Evolutionary conservation across 2,329 filamentous ascomycete genomes (phyloP).

Genomic region (Ascochyta fabae): DNA sequence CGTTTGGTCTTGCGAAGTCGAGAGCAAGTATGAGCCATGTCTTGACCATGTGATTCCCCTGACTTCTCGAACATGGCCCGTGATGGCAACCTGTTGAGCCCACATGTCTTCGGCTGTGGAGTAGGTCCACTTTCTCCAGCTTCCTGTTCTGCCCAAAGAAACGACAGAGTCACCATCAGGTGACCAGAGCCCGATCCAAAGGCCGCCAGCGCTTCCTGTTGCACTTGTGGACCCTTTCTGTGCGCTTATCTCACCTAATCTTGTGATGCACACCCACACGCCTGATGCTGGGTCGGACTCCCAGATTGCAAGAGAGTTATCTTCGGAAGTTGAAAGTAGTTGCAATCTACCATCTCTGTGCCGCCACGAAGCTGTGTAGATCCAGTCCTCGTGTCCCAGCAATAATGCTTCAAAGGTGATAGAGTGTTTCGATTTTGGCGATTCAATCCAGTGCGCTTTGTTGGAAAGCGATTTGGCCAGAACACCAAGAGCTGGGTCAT

Average conservation of each 20-base stretch:
- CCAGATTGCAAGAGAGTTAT: conserved; percentile 95
- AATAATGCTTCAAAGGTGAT: conserved; percentile 93
- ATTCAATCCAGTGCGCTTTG: conserved; percentile 80
- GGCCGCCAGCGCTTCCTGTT: conserved; percentile 92
- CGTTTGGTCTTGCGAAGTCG: conserved; percentile 90
- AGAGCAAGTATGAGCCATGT: conserved; percentile 82
- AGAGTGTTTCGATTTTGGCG: conserved; percentile 68
- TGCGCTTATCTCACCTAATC: conserved; percentile 90
- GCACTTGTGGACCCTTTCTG: conserved; percentile 97
- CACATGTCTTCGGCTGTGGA: conserved; percentile 69
- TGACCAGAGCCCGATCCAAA: conserved; percentile 95
- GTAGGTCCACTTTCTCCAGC: conserved; percentile 86
- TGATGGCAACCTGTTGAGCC: conserved; percentile 77
- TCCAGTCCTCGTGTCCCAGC: conserved; percentile 97
- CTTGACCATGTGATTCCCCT: conserved; percentile 85
- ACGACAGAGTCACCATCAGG: conserved; percentile 76
- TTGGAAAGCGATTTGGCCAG: conserved; percentile 81
- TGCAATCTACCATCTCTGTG: conserved; percentile 64
- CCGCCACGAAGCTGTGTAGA: conserved; percentile 85
- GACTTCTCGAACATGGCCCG: conserved; percentile 83
- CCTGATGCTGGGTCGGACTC: conserved; percentile 82
- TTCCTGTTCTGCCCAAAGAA: conserved; percentile 87
- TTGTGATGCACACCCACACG: conserved; percentile 85
- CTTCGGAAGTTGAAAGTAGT: conserved; percentile 87
- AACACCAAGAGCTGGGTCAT: conserved; percentile 63